Evolutionary conservation across 2,329 filamentous ascomycete genomes (phyloP), one percentile per base, ranked within the genome.

Genomic region (Onygenales sp.): DNA sequence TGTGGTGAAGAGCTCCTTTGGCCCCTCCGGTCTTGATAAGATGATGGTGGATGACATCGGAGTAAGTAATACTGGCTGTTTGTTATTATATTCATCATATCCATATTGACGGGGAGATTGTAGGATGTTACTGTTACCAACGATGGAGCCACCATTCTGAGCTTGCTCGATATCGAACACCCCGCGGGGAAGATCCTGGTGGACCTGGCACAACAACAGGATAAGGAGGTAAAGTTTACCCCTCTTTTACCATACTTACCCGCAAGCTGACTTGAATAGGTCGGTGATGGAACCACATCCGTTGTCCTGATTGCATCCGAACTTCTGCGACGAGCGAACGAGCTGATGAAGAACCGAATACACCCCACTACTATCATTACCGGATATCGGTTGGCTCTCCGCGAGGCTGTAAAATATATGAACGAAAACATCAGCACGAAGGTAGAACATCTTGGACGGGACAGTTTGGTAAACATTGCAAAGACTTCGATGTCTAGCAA

Each of bases 11-110:
- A 95, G 88, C 73, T 98, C 93, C 13, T 98, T 98, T 69, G 93
- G 93, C 53, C 93, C 93, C 50, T 95, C 89, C 58, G 93, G 93
- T 48, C 81, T 98, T 61, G 93, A 98, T 72, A 98, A 98, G 82
- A 98, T 98, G 93, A 97, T 98, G 93, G 93, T 98, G 64, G 93
- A 98, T 75, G 93, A 98, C 70, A 97, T 98, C 71, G 93, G 93
- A 67, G 86, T 89, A 82, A 64, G 84, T 50, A 21, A 32, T 40
- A 43, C 31, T 13, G 21, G 31, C 47, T 27, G 21, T 33, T 10
- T 44, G 31, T 31, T 49, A 47, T 32, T 27, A 27, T 27, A 27
- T 27, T 27, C 21, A 3, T 27, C 21, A 27, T 27, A 27, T 27
- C 21, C 21, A 43, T 56, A 51, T 17, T 27, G 21, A 27, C 21